A percentile compares a stretch with the other conserved stretches of the same genome.
phyloP scores from a whole-genome alignment of 352 stramenopile genomes.

The Globisporangium alternatum region DNA sequence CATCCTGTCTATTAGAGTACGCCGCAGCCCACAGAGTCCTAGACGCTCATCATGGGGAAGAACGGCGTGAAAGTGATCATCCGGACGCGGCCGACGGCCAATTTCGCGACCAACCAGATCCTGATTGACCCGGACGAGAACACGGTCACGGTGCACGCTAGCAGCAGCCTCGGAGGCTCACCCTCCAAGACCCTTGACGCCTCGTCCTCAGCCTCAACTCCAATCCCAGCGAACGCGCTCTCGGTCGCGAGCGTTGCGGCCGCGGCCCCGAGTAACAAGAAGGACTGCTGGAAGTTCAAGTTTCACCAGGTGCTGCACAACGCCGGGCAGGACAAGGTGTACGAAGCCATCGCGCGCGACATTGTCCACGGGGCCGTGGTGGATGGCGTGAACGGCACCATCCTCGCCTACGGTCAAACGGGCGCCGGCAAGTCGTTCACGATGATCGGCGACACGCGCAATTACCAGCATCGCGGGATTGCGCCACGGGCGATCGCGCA shows the following conservation, averaged over 20 bases:
- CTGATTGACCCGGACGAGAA: conserved; percentile 79
- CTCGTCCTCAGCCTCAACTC: neutral
- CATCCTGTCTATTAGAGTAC: neutral
- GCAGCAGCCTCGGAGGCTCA: conserved; percentile 14
- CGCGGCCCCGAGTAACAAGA: conserved; percentile 60
- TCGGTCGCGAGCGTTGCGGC: conserved; percentile 14
- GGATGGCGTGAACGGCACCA: conserved; percentile 87
- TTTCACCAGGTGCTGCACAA: conserved; percentile 94
- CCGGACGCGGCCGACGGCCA: conserved; percentile 72
- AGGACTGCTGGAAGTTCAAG: conserved; percentile 87
- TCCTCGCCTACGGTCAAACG: conserved; percentile 88
- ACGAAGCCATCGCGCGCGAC: conserved; percentile 86
- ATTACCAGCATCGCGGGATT: conserved; percentile 90
- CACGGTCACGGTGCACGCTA: conserved; percentile 55
- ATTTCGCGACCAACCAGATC: conserved; percentile 71
- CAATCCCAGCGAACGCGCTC: neutral
- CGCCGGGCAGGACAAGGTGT: conserved; percentile 87
- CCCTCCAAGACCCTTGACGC: conserved; percentile 28
- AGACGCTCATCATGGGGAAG: conserved; percentile 28
- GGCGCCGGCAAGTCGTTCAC: conserved; percentile 90
- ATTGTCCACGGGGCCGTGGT: conserved; percentile 87
- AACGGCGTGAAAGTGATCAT: conserved; percentile 87
- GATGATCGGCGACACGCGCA: conserved; percentile 90
- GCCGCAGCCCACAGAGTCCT: neutral
- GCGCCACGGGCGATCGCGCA: conserved; percentile 84